Evolutionary conservation across 2,329 filamentous ascomycete genomes (phyloP).

Genomic region (Hypoxylon rubiginosum): DNA sequence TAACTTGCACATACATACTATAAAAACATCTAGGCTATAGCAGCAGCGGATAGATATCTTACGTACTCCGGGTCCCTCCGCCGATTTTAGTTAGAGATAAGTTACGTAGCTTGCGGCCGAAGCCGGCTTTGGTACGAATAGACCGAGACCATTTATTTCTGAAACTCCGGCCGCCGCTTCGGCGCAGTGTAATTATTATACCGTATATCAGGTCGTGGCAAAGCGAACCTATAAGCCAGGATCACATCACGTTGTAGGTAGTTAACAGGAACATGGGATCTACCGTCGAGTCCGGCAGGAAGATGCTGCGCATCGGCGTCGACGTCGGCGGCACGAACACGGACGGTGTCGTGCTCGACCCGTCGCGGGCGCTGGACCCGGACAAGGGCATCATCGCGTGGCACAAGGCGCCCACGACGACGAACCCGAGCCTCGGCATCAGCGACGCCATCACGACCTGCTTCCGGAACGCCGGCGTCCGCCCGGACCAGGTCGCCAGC

Average conservation of each 20-base stretch:
- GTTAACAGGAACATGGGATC: conserved; percentile 37
- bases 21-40: background rate
- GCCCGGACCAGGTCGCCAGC: conserved; percentile 58
- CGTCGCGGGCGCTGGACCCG: conserved; percentile 51
- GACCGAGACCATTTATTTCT: conserved; percentile 20
- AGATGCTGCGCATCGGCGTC: conserved; percentile 49
- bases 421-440: conserved; percentile 63
- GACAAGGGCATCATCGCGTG: conserved; percentile 62
- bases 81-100: conserved; percentile 8
- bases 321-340: conserved; percentile 64
- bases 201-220: background rate
- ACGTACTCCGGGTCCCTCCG: background rate
- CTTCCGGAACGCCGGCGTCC: conserved; percentile 50
- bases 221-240: background rate
- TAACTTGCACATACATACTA: background rate
- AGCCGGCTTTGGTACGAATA: conserved; percentile 28
- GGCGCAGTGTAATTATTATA: background rate
- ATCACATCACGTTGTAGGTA: no score
- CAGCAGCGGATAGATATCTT: background rate
- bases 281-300: conserved; percentile 26
- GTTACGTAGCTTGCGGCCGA: conserved; percentile 14
- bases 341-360: conserved; percentile 66
- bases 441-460: conserved; percentile 60
- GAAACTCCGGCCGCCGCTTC: conserved; percentile 11
- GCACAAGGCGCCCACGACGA: conserved; percentile 64